A percentile compares a stretch with the other conserved stretches of the same genome.
These are phyloP conservation scores for Crithidia bombi DNA, from an alignment of 208 protist genomes.

Conservation along the genomic window DNA sequence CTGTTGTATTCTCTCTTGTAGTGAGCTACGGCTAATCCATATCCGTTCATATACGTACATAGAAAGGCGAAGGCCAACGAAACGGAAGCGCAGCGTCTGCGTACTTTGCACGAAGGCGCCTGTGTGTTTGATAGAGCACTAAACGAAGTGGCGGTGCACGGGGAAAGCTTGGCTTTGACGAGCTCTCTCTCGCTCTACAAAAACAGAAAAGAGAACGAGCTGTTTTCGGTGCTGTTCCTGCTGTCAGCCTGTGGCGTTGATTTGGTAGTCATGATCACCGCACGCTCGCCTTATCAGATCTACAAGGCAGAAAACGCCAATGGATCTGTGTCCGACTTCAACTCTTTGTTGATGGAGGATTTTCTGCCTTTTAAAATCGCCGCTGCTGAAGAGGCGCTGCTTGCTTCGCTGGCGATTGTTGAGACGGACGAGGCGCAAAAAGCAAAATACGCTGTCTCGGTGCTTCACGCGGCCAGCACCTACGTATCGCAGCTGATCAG, in stretches of 20 bases:
- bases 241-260: no score
- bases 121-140: no score
- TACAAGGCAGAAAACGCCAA: constrained; percentile 50
- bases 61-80: no score
- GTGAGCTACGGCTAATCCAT: no score
- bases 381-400: constrained; percentile 63
- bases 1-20: no score
- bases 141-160: no score
- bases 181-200: no score
- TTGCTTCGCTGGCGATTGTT: constrained; percentile 55
- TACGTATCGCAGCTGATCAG: constrained; percentile 71
- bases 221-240: not conserved
- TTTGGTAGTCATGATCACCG: constrained; percentile 49
- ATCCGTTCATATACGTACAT: no score
- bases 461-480: constrained; percentile 46
- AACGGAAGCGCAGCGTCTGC: no score
- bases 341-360: constrained; percentile 59
- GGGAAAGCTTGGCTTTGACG: no score
- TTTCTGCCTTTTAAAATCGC: constrained; percentile 75
- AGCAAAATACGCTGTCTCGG: constrained; percentile 56
- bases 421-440: constrained; percentile 38
- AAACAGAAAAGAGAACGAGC: not conserved
- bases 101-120: no score
- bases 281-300: constrained; percentile 83
- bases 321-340: constrained; percentile 54